These are phyloP conservation scores for Salix viminalis DNA, from an alignment of 345 rosid species.

Conservation along the genomic window DNA sequence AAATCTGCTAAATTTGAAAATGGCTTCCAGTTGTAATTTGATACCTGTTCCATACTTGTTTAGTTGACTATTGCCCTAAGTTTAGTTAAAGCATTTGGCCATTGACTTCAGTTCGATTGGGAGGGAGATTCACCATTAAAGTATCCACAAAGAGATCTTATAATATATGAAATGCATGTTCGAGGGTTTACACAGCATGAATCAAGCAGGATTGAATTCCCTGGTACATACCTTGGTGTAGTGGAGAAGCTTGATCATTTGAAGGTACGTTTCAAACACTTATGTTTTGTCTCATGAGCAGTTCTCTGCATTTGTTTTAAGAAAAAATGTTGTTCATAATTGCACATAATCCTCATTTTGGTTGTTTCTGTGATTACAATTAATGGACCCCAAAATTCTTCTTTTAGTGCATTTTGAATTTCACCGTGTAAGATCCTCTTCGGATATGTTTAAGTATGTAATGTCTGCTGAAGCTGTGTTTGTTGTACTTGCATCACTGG, in stretches of 20 bases:
- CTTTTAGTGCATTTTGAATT: background rate
- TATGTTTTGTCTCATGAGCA: background rate
- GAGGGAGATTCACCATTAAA: conserved; percentile 88
- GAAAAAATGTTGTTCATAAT: background rate
- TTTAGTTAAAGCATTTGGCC: conserved; percentile 4
- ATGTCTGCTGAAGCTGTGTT: background rate
- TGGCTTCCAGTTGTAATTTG: background rate
- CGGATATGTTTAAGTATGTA: background rate
- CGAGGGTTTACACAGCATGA: conserved; percentile 88
- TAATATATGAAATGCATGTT: conserved; percentile 93
- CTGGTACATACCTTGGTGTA: conserved; percentile 80
- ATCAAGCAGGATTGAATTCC: conserved; percentile 61
- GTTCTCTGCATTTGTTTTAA: background rate
- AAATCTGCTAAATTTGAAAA: background rate
- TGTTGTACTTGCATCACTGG: background rate
- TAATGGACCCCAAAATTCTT: background rate
- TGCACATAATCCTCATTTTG: background rate
- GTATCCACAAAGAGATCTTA: conserved; percentile 65
- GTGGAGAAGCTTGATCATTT: conserved; percentile 93
- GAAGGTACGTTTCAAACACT: conserved; percentile 47
- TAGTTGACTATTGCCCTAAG: background rate
- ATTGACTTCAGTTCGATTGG: conserved; percentile 85
- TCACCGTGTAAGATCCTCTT: background rate
- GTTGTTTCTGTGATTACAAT: background rate
- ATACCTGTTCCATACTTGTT: background rate